A percentile compares a stretch with the other conserved stretches of the same genome.
Evolutionary conservation across 2,329 filamentous ascomycete species (phyloP).

Genomic region (Diaporthe longicolla): DNA sequence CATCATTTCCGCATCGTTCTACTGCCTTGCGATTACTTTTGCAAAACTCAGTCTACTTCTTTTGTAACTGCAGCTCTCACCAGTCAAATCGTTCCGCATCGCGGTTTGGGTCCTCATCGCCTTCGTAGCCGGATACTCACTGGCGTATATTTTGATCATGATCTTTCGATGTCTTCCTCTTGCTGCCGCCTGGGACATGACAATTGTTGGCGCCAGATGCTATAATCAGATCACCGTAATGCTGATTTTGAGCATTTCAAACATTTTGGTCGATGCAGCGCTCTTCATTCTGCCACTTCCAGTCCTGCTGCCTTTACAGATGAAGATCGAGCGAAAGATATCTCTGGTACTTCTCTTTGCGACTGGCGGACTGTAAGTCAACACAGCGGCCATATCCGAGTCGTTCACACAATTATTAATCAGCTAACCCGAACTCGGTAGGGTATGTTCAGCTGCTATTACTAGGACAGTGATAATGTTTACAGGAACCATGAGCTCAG

Average conservation of each 20-base stretch:
- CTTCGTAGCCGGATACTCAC: constrained; percentile 16
- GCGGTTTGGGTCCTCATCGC: constrained; percentile 14
- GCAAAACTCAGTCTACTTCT: constrained; percentile 2
- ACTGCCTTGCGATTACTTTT: constrained; percentile 2
- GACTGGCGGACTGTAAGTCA: background rate
- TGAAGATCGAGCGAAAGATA: constrained; percentile 9
- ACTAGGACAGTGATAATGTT: constrained; percentile 17
- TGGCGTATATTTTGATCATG: background rate
- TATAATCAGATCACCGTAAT: constrained; percentile 2
- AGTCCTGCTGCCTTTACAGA: constrained; percentile 3
- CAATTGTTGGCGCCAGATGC: background rate
- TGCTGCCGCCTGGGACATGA: constrained; percentile 6
- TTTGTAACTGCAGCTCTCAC: constrained; percentile 2
- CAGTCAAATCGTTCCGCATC: constrained; percentile 4
- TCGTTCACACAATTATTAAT: background rate
- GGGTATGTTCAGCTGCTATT: background rate
- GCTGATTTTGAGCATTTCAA: constrained; percentile 5
- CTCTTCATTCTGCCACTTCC: constrained; percentile 9
- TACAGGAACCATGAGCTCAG: background rate
- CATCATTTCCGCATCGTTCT: background rate
- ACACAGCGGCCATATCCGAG: background rate
- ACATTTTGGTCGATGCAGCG: constrained; percentile 3
- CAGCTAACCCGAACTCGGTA: background rate
- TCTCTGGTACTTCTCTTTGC: constrained; percentile 6
- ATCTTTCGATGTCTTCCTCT: constrained; percentile 4